Evolutionary conservation across 495 filamentous ascomycete genomes (phyloP), one percentile per base, ranked within the genome.

Genomic region (Aspergillus haitiensis): DNA sequence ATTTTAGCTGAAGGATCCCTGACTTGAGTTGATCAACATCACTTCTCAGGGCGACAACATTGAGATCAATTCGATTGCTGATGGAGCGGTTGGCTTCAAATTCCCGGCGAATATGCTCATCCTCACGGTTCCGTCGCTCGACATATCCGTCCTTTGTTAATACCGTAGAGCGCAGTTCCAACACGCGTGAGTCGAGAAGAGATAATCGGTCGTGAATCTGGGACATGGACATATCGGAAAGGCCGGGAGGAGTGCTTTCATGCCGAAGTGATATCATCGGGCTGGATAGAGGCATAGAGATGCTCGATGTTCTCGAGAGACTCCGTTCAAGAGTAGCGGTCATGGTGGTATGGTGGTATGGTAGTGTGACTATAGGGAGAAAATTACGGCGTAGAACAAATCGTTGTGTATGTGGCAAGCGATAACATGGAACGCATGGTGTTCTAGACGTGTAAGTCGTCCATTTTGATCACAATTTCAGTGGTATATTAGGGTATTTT

Each of bases 51-150:
- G 67, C 72, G 31, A 73, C 72, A 5, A 78, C 72, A 51, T 76
- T 76, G 55, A 73, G 58, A 46, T 78, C 75, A 53, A 78, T 76
- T 2, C 75, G 70, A 40, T 71, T 69, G 31, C 68, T 72, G 35
- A 72, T 72, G 40, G 70, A 68, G 39, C 66, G 69, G 42, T 75
- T 66, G 52, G 68, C 65, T 56, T 75, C 68, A 32, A 78, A 78
- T 60, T 78, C 75, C 3, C 73, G 73, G 44, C 75, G 75, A 44
- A 78, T 66, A 52, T 76, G 68, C 13, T 75, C 66, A 53, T 78
- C 75, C 61, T 78, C 75, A 18, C 75, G 72, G 65, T 78, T 78
- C 8, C 75, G 72, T 47, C 72, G 70, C 36, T 78, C 73, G 47
- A 72, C 65, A 60, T 78, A 78, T 42, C 64, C 67, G 49, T 78